A percentile compares a stretch with the other conserved stretches of the same genome.
Evolutionary conservation across 2,329 filamentous ascomycete genomes (phyloP).

Genomic region (Penicillium concentricum): DNA sequence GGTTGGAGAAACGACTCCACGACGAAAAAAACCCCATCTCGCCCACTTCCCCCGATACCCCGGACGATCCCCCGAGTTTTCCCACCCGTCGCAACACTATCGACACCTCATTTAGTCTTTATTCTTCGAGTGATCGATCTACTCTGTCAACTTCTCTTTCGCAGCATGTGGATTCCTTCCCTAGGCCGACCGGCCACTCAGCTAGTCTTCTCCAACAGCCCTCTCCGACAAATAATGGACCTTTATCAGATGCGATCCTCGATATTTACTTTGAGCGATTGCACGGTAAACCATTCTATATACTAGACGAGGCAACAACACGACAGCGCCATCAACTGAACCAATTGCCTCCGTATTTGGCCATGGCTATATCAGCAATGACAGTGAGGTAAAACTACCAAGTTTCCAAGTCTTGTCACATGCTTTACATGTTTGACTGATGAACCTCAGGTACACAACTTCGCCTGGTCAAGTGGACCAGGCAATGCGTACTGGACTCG

Average conservation of each 20-base stretch:
- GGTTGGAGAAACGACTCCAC: slow-evolving; percentile 75
- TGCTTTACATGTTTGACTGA: slow-evolving; percentile 26
- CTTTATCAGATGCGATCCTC: slow-evolving; percentile 63
- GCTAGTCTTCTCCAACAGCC: slow-evolving; percentile 13
- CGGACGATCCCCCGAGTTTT: slow-evolving; percentile 17
- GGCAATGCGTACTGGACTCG: slow-evolving; percentile 66
- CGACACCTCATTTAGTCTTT: slow-evolving; percentile 19
- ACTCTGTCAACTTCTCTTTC: slow-evolving; percentile 14
- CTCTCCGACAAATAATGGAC: slow-evolving; percentile 25
- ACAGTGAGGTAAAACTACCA: slow-evolving; percentile 55
- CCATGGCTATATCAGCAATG: slow-evolving; percentile 57
- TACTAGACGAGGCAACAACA: slow-evolving; percentile 74
- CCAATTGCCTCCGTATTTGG: slow-evolving; percentile 56
- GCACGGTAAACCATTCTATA: slow-evolving; percentile 78
- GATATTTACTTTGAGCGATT: slow-evolving; percentile 78
- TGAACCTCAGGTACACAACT: slow-evolving; percentile 62
- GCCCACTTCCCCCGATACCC: slow-evolving; percentile 42
- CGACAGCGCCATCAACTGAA: slow-evolving; percentile 69
- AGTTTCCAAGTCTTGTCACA: slow-evolving; percentile 7
- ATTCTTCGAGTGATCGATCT: slow-evolving; percentile 13
- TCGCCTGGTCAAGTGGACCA: slow-evolving; percentile 67
- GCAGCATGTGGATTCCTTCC: slow-evolving; percentile 17
- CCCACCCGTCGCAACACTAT: slow-evolving; percentile 22
- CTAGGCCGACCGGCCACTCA: slow-evolving; percentile 14
- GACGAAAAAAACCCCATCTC: slow-evolving; percentile 56